phyloP scores from a whole-genome alignment of 2,329 filamentous ascomycete genomes.

The Colletotrichum simmondsii region DNA sequence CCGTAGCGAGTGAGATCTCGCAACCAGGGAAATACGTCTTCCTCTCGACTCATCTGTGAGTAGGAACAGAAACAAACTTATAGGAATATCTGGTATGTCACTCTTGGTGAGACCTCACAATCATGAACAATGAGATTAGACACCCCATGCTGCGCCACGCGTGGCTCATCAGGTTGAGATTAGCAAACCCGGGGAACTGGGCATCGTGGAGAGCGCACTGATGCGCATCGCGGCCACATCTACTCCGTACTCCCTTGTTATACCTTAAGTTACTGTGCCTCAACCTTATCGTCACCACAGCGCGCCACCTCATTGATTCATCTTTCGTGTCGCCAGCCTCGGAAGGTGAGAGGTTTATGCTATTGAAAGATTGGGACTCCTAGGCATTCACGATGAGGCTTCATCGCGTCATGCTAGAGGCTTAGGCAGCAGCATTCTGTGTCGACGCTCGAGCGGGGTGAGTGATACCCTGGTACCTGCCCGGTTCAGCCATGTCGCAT shows the following conservation, averaged over 20 bases:
- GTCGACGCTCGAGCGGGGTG: background rate
- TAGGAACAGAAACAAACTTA: background rate
- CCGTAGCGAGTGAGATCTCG: background rate
- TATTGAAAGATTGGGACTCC: background rate
- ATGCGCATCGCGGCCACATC: background rate
- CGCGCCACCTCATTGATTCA: background rate
- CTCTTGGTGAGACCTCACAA: background rate
- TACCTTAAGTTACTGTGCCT: background rate
- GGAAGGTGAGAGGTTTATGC: background rate
- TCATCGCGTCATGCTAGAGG: background rate
- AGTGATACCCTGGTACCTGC: background rate
- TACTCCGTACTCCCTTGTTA: background rate
- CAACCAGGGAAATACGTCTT: background rate
- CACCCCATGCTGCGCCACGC: background rate
- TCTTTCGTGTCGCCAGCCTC: background rate
- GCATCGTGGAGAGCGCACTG: background rate
- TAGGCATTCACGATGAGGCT: background rate
- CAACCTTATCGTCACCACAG: background rate
- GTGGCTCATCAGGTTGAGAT: background rate
- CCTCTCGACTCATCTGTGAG: background rate
- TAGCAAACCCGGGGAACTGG: background rate
- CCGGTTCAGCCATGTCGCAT: background rate
- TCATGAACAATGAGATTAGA: background rate
- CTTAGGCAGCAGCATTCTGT: background rate
- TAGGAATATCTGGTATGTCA: background rate